A percentile compares a stretch with the other conserved stretches of the same genome.
Conservation (phyloP, 1,284 basidiomycete genomes). For the Ustilago xerochloae region DNA sequence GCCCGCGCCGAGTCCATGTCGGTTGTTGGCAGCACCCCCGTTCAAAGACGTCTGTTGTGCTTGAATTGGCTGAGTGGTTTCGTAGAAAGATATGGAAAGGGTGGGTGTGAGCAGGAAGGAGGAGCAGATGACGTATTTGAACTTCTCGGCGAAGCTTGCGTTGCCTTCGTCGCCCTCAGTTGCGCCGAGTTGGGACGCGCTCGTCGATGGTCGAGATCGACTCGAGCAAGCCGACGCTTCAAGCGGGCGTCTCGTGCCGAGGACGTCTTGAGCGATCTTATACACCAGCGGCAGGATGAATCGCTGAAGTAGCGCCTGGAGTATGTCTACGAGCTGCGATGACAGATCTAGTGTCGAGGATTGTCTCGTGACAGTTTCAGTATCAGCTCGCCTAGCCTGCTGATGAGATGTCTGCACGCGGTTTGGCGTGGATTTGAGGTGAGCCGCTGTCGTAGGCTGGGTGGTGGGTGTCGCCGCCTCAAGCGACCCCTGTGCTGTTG, state of each 20-base stretch:
- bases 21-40: neutral
- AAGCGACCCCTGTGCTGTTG: neutral
- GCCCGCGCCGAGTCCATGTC: neutral
- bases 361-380: neutral
- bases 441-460: too few species aligned
- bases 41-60: neutral
- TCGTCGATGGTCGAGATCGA: neutral
- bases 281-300: conserved; percentile 10
- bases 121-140: conserved; percentile 64
- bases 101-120: conserved; percentile 63
- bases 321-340: neutral
- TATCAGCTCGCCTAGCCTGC: neutral
- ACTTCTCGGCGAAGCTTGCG: conserved; percentile 55
- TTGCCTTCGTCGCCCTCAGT: neutral
- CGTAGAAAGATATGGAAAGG: conserved; percentile 66
- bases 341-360: neutral
- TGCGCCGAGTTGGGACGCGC: neutral
- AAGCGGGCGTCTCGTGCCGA: neutral
- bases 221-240: neutral
- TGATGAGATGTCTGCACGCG: too few species aligned
- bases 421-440: conserved; percentile 3
- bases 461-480: too few species aligned
- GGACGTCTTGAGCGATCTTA: conserved; percentile 6
- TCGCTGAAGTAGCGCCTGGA: neutral
- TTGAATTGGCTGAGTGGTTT: conserved; percentile 21